These are phyloP conservation scores for Pulveroboletus ravenelii DNA, from an alignment of 768 basidiomycete genomes.

Conservation along the genomic window DNA sequence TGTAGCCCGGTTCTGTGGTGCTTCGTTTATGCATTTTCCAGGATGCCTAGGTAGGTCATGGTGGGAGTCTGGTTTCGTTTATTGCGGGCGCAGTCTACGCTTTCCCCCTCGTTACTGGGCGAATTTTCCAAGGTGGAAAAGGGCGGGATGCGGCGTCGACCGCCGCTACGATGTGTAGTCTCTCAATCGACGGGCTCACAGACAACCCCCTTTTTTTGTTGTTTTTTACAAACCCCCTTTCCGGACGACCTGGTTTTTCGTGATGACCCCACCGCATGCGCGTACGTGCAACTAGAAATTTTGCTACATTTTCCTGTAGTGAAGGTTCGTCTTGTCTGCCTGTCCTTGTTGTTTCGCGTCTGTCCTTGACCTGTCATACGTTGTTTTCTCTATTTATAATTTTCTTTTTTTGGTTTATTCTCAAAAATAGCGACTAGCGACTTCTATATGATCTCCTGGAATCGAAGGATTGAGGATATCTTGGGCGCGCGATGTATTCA, in stretches of 20 bases:
- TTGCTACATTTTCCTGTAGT: neutral
- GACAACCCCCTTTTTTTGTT: too few relatives aligned
- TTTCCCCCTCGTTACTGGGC: neutral
- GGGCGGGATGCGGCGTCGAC: conserved; percentile 5
- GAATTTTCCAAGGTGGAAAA: neutral
- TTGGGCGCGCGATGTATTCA: too few relatives aligned
- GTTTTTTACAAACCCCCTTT: neutral
- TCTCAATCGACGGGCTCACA: conserved; percentile 15
- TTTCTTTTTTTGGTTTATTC: neutral
- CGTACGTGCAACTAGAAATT: conserved; percentile 13
- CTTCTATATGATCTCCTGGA: too few relatives aligned
- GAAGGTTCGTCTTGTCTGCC: neutral
- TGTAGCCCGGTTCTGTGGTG: conserved; percentile 17
- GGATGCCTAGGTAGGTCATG: conserved; percentile 20
- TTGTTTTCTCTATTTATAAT: neutral
- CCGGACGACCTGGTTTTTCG: neutral
- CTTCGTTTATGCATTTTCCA: conserved; percentile 23
- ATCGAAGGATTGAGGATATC: too few relatives aligned
- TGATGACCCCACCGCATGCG: neutral
- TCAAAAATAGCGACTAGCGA: neutral
- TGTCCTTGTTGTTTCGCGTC: neutral
- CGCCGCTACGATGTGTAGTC: conserved; percentile 6
- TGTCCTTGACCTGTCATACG: neutral
- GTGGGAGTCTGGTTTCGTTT: conserved; percentile 4
- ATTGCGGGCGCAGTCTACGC: conserved; percentile 1